These are phyloP conservation scores for Marvania coccoides DNA, from an alignment of 139 green algal genomes.

Conservation along the genomic window DNA sequence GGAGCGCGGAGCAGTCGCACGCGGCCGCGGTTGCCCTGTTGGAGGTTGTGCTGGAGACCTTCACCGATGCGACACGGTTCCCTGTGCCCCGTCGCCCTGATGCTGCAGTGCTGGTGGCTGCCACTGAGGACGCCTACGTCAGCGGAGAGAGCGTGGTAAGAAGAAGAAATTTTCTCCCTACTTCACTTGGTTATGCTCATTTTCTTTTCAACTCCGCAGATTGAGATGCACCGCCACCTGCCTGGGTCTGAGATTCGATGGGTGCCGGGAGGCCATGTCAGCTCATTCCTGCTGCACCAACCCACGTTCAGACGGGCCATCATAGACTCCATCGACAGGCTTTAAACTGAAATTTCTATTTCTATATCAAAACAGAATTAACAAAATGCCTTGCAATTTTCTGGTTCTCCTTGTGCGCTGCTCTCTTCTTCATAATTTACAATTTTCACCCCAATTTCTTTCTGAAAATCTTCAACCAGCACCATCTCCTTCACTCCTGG, in stretches of 20 bases:
- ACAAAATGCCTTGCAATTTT: too few species aligned
- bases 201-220: too few species aligned
- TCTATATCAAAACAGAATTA: too few species aligned
- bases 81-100: slow-evolving; percentile 52
- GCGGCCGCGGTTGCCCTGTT: slow-evolving; percentile 23
- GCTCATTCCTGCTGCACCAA: slow-evolving; percentile 70
- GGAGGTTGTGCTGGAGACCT: slow-evolving; percentile 67
- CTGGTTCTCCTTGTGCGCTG: too few species aligned
- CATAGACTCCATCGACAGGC: slow-evolving; percentile 22
- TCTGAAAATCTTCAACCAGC: not conserved
- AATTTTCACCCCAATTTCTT: not conserved
- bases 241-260: slow-evolving; percentile 53
- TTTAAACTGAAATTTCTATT: slow-evolving; percentile 2
- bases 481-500: not conserved
- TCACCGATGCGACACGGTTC: slow-evolving; percentile 71
- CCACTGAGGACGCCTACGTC: slow-evolving; percentile 72
- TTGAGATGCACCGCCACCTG: slow-evolving; percentile 52
- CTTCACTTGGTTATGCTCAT: too few species aligned
- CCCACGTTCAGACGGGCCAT: slow-evolving; percentile 37
- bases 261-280: slow-evolving; percentile 69
- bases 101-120: slow-evolving; percentile 67
- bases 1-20: not conserved
- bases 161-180: too few species aligned
- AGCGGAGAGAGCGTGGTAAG: not conserved
- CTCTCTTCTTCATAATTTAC: not conserved